Base-by-base conservation (phyloP, 345 rosid genomes). In the Pugionium dolabratum region DNA sequence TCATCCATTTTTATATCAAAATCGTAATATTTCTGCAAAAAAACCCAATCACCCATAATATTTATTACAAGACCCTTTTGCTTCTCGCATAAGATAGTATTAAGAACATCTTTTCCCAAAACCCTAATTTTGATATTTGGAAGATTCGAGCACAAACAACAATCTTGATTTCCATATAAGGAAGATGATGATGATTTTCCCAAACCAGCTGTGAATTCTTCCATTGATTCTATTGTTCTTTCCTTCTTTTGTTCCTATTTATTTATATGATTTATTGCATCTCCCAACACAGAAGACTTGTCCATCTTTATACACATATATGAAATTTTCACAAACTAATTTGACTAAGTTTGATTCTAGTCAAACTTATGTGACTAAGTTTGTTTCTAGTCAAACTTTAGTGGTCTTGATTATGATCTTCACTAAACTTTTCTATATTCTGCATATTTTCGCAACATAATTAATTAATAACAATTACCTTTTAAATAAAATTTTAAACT, bases 201-300 rank as follows among this genome's bases (percentile, higher is more conserved):
- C 54, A 71, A 29, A 67, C 67, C 25, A 87, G 36, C 7, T 66
- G 81, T 69, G 88, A 83, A 70, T 84, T 92, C 73, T 83, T 89
- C 74, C 40, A 82, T 80, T 29, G 95, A 79, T 79, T 89, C 96
- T 63, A 81, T 70, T 33, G 82, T 76, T 47, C 75, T 89, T 81
- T 75, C 78, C 44, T 68, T 76, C 18, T 83, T 81, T 59, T 83
- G 78, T 64, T 92, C 88, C 73, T 91, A 18, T 18, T 18, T 18
- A 18, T 89, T 89, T 83, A 92, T 45, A 82, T 92, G 85, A 82
- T 85, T 83, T 52, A 89, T 81, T 3, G 96, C 81, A 77, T 84
- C 98, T 61, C 87, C 95, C 54, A 92, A 88, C 73, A 92, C 95
- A 18, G 96, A 89, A 76, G 88, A 91, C 66, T 92, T 92, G 74